Conservation (phyloP, 2,329 filamentous ascomycete genomes). For the Furcasterigmium furcatum region DNA sequence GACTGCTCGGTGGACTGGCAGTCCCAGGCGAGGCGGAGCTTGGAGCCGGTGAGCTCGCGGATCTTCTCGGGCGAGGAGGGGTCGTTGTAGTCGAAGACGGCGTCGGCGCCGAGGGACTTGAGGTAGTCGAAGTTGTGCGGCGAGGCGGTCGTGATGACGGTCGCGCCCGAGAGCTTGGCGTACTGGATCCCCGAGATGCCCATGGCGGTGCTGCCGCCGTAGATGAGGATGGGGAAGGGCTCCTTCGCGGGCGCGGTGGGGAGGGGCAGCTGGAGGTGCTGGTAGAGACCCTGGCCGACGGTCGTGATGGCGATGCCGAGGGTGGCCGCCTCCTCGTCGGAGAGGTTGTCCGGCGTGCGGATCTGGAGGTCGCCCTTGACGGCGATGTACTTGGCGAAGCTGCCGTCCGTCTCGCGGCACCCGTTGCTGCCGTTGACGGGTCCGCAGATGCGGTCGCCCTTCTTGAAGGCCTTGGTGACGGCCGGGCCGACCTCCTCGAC, state of each 20-base stretch:
- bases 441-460: slow-evolving; percentile 42
- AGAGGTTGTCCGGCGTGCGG: slow-evolving; percentile 38
- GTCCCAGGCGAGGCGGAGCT: slow-evolving; percentile 29
- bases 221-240: slow-evolving; percentile 36
- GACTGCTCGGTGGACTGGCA: slow-evolving; percentile 23
- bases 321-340: slow-evolving; percentile 41
- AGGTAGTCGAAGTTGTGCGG: slow-evolving; percentile 33
- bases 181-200: slow-evolving; percentile 47
- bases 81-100: slow-evolving; percentile 41
- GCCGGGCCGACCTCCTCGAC: slow-evolving; percentile 41
- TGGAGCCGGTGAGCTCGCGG: slow-evolving; percentile 14
- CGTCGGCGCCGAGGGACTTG: slow-evolving; percentile 38
- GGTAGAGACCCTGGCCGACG: slow-evolving; percentile 44
- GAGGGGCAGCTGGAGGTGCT: slow-evolving; percentile 38
- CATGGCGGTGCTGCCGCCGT: slow-evolving; percentile 51
- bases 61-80: slow-evolving; percentile 15
- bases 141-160: slow-evolving; percentile 34
- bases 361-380: slow-evolving; percentile 36
- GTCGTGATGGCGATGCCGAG: slow-evolving; percentile 38
- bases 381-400: slow-evolving; percentile 33
- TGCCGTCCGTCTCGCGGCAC: slow-evolving; percentile 28
- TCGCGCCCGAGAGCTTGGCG: slow-evolving; percentile 35
- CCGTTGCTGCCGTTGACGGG: slow-evolving; percentile 23
- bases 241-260: slow-evolving; percentile 35
- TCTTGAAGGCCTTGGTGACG: slow-evolving; percentile 36